A percentile compares a stretch with the other conserved stretches of the same genome.
Evolutionary conservation across 345 rosid species (phyloP).

Genomic region (Tarenaya hassleriana): DNA sequence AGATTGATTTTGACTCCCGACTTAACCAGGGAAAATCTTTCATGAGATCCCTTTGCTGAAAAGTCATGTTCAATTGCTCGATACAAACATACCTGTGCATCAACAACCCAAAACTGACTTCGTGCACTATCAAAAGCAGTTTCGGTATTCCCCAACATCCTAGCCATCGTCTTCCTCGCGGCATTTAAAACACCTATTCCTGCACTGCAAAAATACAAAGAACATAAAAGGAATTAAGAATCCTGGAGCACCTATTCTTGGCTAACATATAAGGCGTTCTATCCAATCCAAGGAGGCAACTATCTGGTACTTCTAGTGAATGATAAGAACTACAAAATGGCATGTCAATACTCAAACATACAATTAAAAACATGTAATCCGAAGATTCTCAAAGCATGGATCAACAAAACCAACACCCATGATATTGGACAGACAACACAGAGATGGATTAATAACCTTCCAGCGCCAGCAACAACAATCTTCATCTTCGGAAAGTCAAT

Average conservation of each 20-base stretch:
- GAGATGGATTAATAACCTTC: constrained; percentile 54
- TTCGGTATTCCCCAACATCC: constrained; percentile 87
- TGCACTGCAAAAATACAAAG: constrained; percentile 54
- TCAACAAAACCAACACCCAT: too few relatives aligned
- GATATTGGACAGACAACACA: not conserved
- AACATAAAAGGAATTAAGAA: constrained; percentile 21
- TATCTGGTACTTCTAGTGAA: constrained; percentile 5
- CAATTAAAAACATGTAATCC: too few relatives aligned
- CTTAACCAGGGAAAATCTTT: constrained; percentile 1
- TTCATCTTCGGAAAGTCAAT: constrained; percentile 95
- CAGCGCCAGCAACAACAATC: constrained; percentile 99
- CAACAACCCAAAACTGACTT: constrained; percentile 97
- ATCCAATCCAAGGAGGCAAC: constrained; percentile 5
- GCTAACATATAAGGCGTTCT: not conserved
- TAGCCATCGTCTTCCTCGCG: constrained; percentile 97
- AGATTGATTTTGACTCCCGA: not conserved
- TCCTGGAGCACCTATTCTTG: constrained; percentile 2
- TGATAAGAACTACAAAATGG: too few relatives aligned
- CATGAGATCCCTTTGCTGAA: constrained; percentile 12
- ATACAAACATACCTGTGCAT: constrained; percentile 58
- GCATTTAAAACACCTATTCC: constrained; percentile 97
- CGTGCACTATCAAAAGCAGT: constrained; percentile 82
- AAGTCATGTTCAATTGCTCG: constrained; percentile 3
- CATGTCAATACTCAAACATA: too few relatives aligned
- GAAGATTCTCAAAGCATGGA: too few relatives aligned